A percentile compares a stretch with the other conserved stretches of the same genome.
phyloP scores from a whole-genome alignment of 192 early-diverging fungal species.

The Gigaspora rosea region DNA sequence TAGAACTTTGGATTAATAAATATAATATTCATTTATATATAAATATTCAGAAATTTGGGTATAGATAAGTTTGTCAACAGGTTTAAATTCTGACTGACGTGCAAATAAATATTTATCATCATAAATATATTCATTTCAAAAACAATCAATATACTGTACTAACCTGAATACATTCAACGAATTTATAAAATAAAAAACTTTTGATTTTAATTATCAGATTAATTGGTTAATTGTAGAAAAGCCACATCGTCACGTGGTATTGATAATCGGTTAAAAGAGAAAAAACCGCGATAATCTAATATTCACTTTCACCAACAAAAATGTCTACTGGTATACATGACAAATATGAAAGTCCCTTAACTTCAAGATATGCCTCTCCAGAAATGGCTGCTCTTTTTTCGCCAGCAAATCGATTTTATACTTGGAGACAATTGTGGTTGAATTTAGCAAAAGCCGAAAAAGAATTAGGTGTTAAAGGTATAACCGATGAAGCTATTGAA shows the following conservation, averaged over 20 bases:
- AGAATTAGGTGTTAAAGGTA: slow-evolving; percentile 86
- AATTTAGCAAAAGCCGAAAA: slow-evolving; percentile 91
- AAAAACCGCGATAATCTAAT: no score
- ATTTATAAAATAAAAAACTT: no score
- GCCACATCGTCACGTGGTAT: no score
- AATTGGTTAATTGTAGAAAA: no score
- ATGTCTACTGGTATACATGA: slow-evolving; percentile 44
- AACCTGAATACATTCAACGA: no score
- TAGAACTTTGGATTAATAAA: not conserved
- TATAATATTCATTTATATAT: not conserved
- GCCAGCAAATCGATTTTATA: slow-evolving; percentile 93
- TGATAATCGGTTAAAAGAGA: no score
- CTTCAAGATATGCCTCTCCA: slow-evolving; percentile 93
- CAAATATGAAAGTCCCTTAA: slow-evolving; percentile 94
- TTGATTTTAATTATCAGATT: no score
- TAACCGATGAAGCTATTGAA: slow-evolving; percentile 81
- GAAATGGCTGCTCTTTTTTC: slow-evolving; percentile 98
- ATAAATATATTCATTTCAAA: not conserved
- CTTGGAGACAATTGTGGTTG: slow-evolving; percentile 96
- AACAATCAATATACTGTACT: no score
- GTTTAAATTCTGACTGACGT: not conserved
- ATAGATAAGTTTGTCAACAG: not conserved
- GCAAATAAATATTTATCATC: not conserved
- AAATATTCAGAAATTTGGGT: slow-evolving; percentile 4
- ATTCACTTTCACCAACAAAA: no score